Conservation (phyloP, 208 protist genomes). For the Lotmaria passim region DNA sequence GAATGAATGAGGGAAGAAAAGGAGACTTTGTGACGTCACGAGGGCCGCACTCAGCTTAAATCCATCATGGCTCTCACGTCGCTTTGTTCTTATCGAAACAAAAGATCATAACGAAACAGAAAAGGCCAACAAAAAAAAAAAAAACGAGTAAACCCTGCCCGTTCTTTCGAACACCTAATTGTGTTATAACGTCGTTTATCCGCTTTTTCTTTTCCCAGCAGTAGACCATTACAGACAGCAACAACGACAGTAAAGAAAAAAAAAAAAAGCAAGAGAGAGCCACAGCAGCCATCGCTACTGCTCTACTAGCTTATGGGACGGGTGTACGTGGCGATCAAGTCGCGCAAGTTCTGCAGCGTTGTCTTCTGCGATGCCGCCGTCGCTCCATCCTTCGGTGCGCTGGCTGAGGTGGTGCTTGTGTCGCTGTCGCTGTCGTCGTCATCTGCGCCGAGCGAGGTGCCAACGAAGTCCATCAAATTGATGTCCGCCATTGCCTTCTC, state of each 20-base stretch:
- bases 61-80: too few species aligned
- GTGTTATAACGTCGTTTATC: too few species aligned
- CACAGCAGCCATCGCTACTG: not conserved
- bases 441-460: conserved; percentile 36
- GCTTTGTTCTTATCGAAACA: too few species aligned
- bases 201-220: too few species aligned
- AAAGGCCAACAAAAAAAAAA: not conserved
- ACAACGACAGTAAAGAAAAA: too few species aligned
- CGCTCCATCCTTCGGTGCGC: not conserved
- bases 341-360: conserved; percentile 26
- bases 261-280: not conserved
- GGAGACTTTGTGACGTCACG: too few species aligned
- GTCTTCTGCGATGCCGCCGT: conserved; percentile 29
- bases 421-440: conserved; percentile 38
- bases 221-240: too few species aligned
- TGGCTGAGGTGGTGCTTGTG: not conserved
- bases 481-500: conserved; percentile 62
- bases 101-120: not conserved
- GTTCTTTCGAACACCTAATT: too few species aligned
- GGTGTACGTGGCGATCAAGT: conserved; percentile 31
- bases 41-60: too few species aligned
- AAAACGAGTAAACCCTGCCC: too few species aligned
- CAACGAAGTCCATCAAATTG: conserved; percentile 60
- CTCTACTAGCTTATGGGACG: conserved; percentile 26
- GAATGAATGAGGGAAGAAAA: too few species aligned